A percentile compares a stretch with the other conserved stretches of the same genome.
Conservation (phyloP, 1,139 yeast genomes). For the Yamadazyma kanchanaburiensis region DNA sequence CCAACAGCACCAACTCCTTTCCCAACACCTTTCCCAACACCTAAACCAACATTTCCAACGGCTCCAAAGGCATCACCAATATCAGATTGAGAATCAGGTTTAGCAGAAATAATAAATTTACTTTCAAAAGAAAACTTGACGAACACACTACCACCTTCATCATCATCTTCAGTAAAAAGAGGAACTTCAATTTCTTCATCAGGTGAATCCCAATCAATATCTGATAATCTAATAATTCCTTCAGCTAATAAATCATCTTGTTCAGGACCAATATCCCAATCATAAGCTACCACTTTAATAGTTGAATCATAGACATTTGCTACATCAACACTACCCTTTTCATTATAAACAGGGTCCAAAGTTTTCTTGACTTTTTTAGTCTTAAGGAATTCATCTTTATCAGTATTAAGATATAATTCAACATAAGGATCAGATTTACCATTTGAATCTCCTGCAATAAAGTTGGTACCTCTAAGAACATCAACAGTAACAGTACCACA, state of each 20-base stretch:
- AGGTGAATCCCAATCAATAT: constrained; percentile 56
- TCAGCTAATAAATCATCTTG: constrained; percentile 78
- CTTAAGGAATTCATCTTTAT: constrained; percentile 57
- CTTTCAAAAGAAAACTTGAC: constrained; percentile 67
- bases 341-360: constrained; percentile 85
- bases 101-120: constrained; percentile 54
- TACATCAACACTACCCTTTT: constrained; percentile 50
- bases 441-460: constrained; percentile 80
- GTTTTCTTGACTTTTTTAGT: constrained; percentile 83
- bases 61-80: constrained; percentile 40
- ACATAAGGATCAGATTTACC: constrained; percentile 94
- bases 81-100: constrained; percentile 29
- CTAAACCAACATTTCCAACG: constrained; percentile 40
- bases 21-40: constrained; percentile 44
- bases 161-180: constrained; percentile 54
- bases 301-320: constrained; percentile 59
- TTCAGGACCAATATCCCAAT: constrained; percentile 92
- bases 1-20: constrained; percentile 37
- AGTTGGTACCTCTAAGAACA: constrained; percentile 61
- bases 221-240: constrained; percentile 56
- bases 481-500: constrained; percentile 70
- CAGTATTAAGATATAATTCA: constrained; percentile 62
- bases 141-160: constrained; percentile 60
- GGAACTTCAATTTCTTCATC: constrained; percentile 50
- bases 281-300: constrained; percentile 59